A percentile compares a stretch with the other conserved stretches of the same genome.
phyloP scores from a whole-genome alignment of 768 basidiomycete genomes.

The Suillus lakei region DNA sequence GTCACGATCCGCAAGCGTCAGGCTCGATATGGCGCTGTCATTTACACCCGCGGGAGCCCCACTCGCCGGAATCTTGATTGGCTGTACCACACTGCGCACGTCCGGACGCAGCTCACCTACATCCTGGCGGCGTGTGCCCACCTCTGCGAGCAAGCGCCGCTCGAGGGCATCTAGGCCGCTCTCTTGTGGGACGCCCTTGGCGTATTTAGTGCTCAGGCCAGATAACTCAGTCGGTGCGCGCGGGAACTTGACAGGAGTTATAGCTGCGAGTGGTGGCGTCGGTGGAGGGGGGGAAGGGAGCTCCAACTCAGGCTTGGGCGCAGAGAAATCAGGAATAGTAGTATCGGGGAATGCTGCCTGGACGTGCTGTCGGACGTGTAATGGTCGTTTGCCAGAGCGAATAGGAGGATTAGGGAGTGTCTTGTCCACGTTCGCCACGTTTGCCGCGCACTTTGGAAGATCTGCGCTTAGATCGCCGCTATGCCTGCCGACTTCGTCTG shows the following conservation, averaged over 20 bases:
- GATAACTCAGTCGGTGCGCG: slow-evolving; percentile 37
- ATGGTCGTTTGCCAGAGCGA: slow-evolving; percentile 44
- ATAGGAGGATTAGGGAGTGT: slow-evolving; percentile 65
- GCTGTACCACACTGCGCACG: slow-evolving; percentile 42
- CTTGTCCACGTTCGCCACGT: slow-evolving; percentile 48
- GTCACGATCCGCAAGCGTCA: slow-evolving; percentile 42
- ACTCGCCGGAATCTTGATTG: slow-evolving; percentile 43
- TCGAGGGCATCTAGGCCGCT: slow-evolving; percentile 79
- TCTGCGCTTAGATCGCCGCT: slow-evolving; percentile 32
- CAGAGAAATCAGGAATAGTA: slow-evolving; percentile 13
- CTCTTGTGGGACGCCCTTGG: slow-evolving; percentile 35
- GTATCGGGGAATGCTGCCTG: slow-evolving; percentile 36
- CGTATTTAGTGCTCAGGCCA: slow-evolving; percentile 27
- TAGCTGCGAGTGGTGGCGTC: slow-evolving; percentile 57
- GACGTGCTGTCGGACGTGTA: slow-evolving; percentile 25
- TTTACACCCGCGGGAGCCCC: slow-evolving; percentile 36
- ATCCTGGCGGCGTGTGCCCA: slow-evolving; percentile 64
- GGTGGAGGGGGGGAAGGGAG: slow-evolving; percentile 39
- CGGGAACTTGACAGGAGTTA: slow-evolving; percentile 38
- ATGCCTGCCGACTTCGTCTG: slow-evolving; percentile 52
- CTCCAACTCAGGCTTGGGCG: slow-evolving; percentile 19
- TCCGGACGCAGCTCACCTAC: slow-evolving; percentile 34
- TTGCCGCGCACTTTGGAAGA: slow-evolving; percentile 26
- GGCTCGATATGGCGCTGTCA: slow-evolving; percentile 53
- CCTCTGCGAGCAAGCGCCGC: slow-evolving; percentile 66